phyloP scores from a whole-genome alignment of 2,329 filamentous ascomycete genomes.

The Trichophyton schoenleinii region DNA sequence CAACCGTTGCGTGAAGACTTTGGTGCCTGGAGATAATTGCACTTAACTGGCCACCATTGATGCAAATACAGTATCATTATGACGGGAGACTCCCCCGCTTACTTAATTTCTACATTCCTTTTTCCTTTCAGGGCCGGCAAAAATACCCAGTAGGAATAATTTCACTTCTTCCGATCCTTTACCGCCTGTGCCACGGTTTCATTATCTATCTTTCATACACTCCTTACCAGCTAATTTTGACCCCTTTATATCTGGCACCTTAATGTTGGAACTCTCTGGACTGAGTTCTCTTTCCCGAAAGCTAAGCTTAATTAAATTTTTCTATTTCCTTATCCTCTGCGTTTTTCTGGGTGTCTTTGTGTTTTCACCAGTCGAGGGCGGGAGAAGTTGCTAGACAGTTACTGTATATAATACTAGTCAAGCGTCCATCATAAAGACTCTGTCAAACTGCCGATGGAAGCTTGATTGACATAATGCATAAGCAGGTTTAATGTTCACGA shows the following conservation, averaged over 20 bases:
- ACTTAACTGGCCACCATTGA: neutral
- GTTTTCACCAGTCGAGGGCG: neutral
- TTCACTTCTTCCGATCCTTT: neutral
- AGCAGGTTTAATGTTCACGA: neutral
- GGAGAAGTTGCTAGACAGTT: neutral
- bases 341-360: neutral
- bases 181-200: neutral
- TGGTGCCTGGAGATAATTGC: neutral
- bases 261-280: neutral
- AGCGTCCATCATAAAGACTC: neutral
- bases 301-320: neutral
- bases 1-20: neutral
- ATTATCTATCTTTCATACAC: neutral
- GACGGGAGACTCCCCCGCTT: neutral
- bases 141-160: neutral
- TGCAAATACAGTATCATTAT: neutral
- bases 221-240: neutral
- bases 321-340: neutral
- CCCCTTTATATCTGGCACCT: neutral
- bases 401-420: neutral
- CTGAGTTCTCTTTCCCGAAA: neutral
- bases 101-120: neutral
- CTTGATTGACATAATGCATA: neutral
- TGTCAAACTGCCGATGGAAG: neutral
- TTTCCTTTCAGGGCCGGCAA: neutral